Evolutionary conservation across 1,284 basidiomycete genomes (phyloP), one percentile per base, ranked within the genome.

Genomic region (Melampsora larici-populina): DNA sequence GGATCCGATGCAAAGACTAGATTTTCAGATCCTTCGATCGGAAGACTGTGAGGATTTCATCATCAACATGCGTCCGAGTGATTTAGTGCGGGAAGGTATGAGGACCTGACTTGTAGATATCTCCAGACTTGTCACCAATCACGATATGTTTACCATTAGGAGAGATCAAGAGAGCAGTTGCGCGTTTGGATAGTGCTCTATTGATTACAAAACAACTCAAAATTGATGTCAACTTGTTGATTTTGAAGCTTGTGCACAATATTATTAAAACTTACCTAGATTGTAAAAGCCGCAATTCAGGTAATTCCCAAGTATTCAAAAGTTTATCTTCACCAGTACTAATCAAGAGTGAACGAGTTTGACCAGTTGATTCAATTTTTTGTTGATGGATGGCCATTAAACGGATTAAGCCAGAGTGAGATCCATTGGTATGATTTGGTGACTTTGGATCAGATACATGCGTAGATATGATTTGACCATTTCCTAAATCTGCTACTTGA

Each of bases 41-140:
- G 75, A 18, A 77, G 17, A 70, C 75, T 77, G 36, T 21, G 33
- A 68, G 49, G 40, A 48, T 43, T 68, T 46, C 13, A 26, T 33
- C 15, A 29, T 33, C 24, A 31, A 48, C 21, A 29, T 17, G 40
- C 8, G 43, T 29, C 5, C n/a, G 26, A 29, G 5, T 43, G 46
- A 69, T 49, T 9, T 33, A 33, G 31, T 18, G 18, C 55, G 11
- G 31, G n/a, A 63, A 26, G 29, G 46, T 18, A 31, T n/a, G 26
- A 67, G 40, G 2, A 18, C 43, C 67, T 26, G 67, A 77, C 75
- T 70, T 66, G 26, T 77, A 77, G 9, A 77, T 66, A 26, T 77
- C 75, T 31, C 75, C 75, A 70, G 68, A 77, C 24, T 77, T 77
- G 29, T 77, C 75, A 8, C 65, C 75, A 69, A 77, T 70, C 26